Evolutionary conservation across 306 rosid genomes (phyloP), one percentile per base, ranked within the genome.

Genomic region (Citrullus colocynthis): DNA sequence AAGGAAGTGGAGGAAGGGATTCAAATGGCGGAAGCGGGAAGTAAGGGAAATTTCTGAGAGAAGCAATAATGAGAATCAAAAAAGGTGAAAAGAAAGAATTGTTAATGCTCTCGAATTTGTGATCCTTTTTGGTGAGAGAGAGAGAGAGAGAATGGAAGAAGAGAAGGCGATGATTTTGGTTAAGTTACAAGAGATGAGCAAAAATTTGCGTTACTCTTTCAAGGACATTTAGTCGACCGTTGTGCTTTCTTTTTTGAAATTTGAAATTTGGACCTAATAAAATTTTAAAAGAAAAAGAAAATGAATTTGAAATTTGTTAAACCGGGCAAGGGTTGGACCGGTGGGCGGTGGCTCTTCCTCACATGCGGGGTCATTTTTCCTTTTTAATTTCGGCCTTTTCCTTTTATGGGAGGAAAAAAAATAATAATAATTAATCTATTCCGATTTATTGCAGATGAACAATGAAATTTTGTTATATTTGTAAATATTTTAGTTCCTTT

Each of bases 201-300:
- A 48, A 20, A 32, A 54, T 8, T 37, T 57, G 79, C 79, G 81
- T 62, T 78, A 60, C 66, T 60, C 80, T 77, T 36, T 55, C 8
- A 5, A 56, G 54, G 34, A 59, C 48, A 48, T n/a, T 2, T 44
- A 78, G 81, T 30, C 61, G 81, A 64, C 81, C 81, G 81, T 78
- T 78, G 60, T 6, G 14, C 5, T 62, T 32, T 32, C 15, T 63
- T 60, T 60, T 77, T 77, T 77, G 58, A 78, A 78, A 45, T 78
- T 78, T 64, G 80, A 77, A 77, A 60, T 45, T 62, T 39, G 37
- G 7, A 21, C 5, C 10, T 9, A 0, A 34, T 1, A 6, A 48
- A 24, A 10, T 12, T 17, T 66, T 18, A 10, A 71, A 71, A 45
- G 4, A 7, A 48, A 69, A 70, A 21, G 7, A 14, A 24, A 12